A percentile compares a stretch with the other conserved stretches of the same genome.
phyloP scores from a whole-genome alignment of 2,329 filamentous ascomycete species.

The Aspergillus glaucus region DNA sequence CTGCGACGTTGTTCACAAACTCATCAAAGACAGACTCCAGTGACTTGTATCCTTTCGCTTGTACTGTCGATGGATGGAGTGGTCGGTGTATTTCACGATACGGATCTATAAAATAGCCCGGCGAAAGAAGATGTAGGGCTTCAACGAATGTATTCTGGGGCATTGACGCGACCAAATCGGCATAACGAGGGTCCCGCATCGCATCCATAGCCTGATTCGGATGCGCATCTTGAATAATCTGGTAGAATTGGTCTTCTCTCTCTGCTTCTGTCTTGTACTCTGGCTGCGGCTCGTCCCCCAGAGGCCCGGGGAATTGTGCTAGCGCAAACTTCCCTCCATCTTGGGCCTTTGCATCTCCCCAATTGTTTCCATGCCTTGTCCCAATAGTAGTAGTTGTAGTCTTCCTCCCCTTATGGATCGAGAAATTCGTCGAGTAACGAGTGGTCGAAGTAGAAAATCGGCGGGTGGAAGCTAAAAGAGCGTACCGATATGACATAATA shows the following conservation, averaged over 20 bases:
- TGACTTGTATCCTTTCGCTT: constrained; percentile 37
- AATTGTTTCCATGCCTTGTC: background rate
- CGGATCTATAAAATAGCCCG: constrained; percentile 44
- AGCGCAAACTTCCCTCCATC: too few relatives aligned
- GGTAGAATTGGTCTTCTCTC: constrained; percentile 15
- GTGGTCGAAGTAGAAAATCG: background rate
- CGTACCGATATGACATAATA: background rate
- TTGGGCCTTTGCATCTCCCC: too few relatives aligned
- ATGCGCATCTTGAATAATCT: constrained; percentile 29
- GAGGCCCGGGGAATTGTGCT: background rate
- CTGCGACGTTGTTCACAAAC: constrained; percentile 32
- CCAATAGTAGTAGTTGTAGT: background rate
- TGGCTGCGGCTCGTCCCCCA: background rate
- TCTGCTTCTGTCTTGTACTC: background rate
- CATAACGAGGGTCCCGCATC: constrained; percentile 27
- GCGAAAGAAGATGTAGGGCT: constrained; percentile 57
- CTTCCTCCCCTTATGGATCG: background rate
- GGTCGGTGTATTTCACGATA: constrained; percentile 43
- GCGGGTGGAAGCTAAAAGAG: background rate
- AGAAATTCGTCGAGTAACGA: background rate
- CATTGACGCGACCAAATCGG: constrained; percentile 33
- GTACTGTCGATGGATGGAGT: constrained; percentile 44
- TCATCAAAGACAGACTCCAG: constrained; percentile 33
- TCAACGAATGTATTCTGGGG: constrained; percentile 56
- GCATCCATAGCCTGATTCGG: constrained; percentile 36